Conservation (phyloP, 257 asterid genomes). For the Henckelia pumila region DNA sequence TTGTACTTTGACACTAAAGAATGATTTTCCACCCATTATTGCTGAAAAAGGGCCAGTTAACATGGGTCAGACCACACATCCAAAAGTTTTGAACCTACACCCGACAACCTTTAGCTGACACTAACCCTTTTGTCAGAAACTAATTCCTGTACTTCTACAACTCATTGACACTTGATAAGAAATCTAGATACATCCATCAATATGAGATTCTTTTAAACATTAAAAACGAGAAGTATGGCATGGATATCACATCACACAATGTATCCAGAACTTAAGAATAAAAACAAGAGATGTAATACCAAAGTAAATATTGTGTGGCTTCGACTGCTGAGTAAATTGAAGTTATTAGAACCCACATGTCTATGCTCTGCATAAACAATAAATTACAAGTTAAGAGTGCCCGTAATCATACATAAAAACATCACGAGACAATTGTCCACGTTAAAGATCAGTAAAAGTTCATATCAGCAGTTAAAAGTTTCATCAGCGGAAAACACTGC, state of each 20-base stretch:
- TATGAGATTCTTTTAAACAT: neutral
- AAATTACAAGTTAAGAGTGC: conserved; percentile 15
- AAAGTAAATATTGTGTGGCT: conserved; percentile 90
- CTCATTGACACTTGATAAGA: no score
- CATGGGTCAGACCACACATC: neutral
- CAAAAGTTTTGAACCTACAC: neutral
- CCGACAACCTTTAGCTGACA: neutral
- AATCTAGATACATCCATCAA: neutral
- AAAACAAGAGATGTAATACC: conserved; percentile 42
- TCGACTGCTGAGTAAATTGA: conserved; percentile 89
- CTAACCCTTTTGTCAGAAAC: no score
- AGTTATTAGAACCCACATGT: conserved; percentile 86
- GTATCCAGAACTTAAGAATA: conserved; percentile 22
- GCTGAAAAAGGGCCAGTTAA: neutral
- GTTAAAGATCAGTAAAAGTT: neutral
- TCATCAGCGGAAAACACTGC: conserved; percentile 9
- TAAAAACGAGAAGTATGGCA: conserved; percentile 3
- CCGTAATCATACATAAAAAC: conserved; percentile 2
- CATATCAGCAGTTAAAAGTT: no score
- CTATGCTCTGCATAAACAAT: conserved; percentile 65
- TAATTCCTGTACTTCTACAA: no score
- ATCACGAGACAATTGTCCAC: neutral
- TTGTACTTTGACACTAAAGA: no score
- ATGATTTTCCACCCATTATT: neutral
- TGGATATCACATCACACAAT: conserved; percentile 9